These are phyloP conservation scores for Oryza meyeriana DNA, from an alignment of 176 grass and related monocot species.

Conservation along the genomic window DNA sequence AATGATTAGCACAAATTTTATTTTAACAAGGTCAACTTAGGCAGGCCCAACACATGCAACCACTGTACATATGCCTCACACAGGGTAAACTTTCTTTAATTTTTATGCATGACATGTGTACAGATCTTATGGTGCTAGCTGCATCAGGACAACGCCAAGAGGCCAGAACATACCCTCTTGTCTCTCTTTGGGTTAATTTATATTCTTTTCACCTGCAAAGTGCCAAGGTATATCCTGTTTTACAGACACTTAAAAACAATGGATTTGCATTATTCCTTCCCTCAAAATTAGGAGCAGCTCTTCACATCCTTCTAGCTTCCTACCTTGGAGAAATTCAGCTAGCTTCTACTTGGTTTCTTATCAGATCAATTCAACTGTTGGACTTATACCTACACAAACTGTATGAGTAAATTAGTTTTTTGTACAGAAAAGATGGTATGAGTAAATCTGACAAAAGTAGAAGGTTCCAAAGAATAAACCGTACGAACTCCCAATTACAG, in stretches of 20 bases:
- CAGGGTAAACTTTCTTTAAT: conserved; percentile 35
- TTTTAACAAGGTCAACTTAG: conserved; percentile 51
- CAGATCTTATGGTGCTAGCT: conserved; percentile 12
- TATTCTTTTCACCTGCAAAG: neutral
- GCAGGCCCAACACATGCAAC: conserved; percentile 29
- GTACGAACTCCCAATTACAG: conserved; percentile 27
- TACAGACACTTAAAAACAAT: neutral
- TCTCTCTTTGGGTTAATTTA: conserved; percentile 11
- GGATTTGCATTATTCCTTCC: neutral
- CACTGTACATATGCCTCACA: conserved; percentile 8
- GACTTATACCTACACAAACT: neutral
- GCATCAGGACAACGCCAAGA: conserved; percentile 32
- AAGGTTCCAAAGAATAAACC: conserved; percentile 40
- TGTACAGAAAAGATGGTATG: neutral
- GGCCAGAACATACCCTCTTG: conserved; percentile 20
- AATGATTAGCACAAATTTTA: conserved; percentile 36
- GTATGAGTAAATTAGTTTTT: neutral
- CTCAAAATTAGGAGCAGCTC: neutral
- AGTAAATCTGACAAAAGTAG: conserved; percentile 22
- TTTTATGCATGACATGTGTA: conserved; percentile 36
- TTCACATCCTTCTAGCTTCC: neutral
- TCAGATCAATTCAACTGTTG: neutral
- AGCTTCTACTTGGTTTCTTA: neutral
- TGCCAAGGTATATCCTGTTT: neutral
- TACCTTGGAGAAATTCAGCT: neutral